Percentiles rank a stretch among this genome's conserved stretches.
These are phyloP conservation scores for Cymbidium sinense DNA, from an alignment of 106 monocot genomes.

Conservation along the genomic window DNA sequence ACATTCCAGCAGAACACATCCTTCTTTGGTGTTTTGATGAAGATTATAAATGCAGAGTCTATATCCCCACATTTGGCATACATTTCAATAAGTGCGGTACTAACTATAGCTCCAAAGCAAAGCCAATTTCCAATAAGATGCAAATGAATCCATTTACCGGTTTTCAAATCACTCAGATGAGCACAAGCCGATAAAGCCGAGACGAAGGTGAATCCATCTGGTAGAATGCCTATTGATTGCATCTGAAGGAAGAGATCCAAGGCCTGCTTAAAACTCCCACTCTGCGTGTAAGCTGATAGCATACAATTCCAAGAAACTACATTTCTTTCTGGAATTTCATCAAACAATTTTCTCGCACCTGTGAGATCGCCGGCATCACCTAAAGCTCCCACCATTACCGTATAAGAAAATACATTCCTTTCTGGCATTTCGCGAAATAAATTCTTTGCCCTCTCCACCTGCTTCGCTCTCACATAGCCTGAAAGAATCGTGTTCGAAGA, in stretches of 20 bases:
- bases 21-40: constrained; percentile 23
- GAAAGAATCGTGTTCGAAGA: constrained; percentile 34
- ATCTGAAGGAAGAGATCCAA: constrained; percentile 26
- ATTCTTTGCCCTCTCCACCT: constrained; percentile 3
- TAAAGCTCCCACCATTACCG: constrained; percentile 13
- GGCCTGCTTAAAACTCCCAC: constrained; percentile 18
- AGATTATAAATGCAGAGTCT: constrained; percentile 24
- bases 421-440: constrained; percentile 15
- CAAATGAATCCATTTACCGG: constrained; percentile 31
- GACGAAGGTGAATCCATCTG: constrained; percentile 32
- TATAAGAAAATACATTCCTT: constrained; percentile 19
- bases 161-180: constrained; percentile 25
- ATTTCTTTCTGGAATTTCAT: constrained; percentile 22
- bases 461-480: constrained; percentile 5
- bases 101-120: constrained; percentile 10
- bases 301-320: constrained; percentile 42
- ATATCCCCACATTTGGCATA: constrained; percentile 39
- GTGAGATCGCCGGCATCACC: constrained; percentile 6
- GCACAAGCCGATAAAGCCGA: constrained; percentile 29
- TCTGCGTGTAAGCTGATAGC: constrained; percentile 20
- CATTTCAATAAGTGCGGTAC: constrained; percentile 40
- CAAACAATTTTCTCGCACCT: constrained; percentile 19
- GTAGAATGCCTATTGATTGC: constrained; percentile 11
- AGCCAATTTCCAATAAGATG: constrained; percentile 13
- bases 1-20: constrained; percentile 46